Evolutionary conservation across 2,329 filamentous ascomycete species (phyloP).

Genomic region (Hypoxylon sp.): DNA sequence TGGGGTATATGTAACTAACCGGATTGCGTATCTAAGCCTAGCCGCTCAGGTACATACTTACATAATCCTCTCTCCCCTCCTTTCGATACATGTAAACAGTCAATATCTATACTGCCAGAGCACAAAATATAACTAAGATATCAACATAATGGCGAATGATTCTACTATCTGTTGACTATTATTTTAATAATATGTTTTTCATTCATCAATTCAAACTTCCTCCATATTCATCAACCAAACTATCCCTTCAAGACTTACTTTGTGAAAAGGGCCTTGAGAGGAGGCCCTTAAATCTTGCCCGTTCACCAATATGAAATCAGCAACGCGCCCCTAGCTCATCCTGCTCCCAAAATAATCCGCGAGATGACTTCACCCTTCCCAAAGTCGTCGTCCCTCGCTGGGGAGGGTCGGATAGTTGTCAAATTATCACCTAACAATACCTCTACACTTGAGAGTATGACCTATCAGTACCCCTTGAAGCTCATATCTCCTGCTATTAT

Average conservation of each 20-base stretch:
- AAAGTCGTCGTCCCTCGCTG: constrained; percentile 79
- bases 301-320: constrained; percentile 29
- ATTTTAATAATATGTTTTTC: not conserved
- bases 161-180: not conserved
- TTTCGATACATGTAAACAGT: not conserved
- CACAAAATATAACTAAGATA: not conserved
- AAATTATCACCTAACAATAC: constrained; percentile 78
- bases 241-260: constrained; percentile 4
- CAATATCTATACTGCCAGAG: not conserved
- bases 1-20: too few relatives aligned
- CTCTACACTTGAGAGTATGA: constrained; percentile 80
- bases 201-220: not conserved
- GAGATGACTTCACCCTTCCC: constrained; percentile 80
- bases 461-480: constrained; percentile 95
- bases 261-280: not conserved
- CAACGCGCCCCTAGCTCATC: not conserved
- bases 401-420: constrained; percentile 83
- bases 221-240: constrained; percentile 4
- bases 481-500: constrained; percentile 85
- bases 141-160: not conserved
- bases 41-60: not conserved
- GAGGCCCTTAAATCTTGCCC: constrained; percentile 1
- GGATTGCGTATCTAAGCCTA: not conserved
- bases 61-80: not conserved
- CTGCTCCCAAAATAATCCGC: not conserved